phyloP scores from a whole-genome alignment of 495 filamentous ascomycete species.

The Letharia lupina region DNA sequence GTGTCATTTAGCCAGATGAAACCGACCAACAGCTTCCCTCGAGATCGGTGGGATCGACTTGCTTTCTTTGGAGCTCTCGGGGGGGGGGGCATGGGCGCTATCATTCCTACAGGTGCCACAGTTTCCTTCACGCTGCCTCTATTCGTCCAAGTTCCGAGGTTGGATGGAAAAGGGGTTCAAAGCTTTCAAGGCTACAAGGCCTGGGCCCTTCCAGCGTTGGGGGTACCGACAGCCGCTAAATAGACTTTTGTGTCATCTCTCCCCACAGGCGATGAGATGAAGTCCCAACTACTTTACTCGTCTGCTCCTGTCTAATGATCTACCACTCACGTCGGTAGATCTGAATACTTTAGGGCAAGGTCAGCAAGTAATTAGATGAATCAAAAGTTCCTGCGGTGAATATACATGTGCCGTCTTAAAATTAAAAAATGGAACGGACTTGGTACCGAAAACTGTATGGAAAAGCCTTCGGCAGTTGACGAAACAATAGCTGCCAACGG shows the following conservation, averaged over 20 bases:
- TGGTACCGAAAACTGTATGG: no score
- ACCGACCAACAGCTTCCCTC: constrained; percentile 2
- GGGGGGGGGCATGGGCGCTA: background rate
- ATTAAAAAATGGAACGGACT: background rate
- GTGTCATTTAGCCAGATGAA: background rate
- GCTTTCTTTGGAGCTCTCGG: background rate
- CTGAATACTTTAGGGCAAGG: background rate
- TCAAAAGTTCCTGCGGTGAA: background rate
- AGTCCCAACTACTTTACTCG: background rate
- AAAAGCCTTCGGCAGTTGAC: background rate
- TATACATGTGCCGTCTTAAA: background rate
- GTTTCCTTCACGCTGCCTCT: background rate
- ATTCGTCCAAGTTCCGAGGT: background rate
- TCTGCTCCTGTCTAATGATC: background rate
- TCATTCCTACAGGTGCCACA: background rate
- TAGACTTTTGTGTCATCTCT: background rate
- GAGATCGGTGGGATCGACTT: constrained; percentile 1
- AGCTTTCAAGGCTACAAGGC: background rate
- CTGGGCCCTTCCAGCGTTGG: background rate
- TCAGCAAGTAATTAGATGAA: background rate
- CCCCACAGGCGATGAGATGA: background rate
- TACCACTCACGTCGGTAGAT: background rate
- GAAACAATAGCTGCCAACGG: background rate
- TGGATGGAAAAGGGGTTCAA: background rate
- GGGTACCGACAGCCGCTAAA: constrained; percentile 2